Evolutionary conservation across 2,329 filamentous ascomycete species (phyloP).

Genomic region (Celoporthe dispersa): DNA sequence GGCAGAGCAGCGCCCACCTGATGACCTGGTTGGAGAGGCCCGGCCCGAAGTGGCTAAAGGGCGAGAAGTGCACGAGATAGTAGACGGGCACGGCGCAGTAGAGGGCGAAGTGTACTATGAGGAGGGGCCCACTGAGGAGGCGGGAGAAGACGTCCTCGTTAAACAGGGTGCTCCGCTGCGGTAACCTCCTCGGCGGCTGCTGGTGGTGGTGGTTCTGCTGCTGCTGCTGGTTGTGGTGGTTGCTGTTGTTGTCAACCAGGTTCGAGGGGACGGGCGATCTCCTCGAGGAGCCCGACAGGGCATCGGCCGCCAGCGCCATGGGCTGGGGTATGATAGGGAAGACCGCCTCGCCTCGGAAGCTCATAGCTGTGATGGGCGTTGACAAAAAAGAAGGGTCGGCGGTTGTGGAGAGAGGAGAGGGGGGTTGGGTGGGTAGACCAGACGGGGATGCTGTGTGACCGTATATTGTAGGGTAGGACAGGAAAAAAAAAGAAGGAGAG

Average conservation of each 20-base stretch:
- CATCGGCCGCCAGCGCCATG: conserved; percentile 27
- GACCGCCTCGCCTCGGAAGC: conserved; percentile 11
- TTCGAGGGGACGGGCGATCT: conserved; percentile 10
- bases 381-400: background rate
- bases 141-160: conserved; percentile 27
- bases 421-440: background rate
- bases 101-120: conserved; percentile 24
- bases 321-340: conserved; percentile 28
- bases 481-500: too few species aligned
- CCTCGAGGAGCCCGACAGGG: conserved; percentile 17
- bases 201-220: background rate
- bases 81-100: conserved; percentile 24
- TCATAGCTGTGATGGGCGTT: conserved; percentile 13
- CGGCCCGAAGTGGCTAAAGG: conserved; percentile 19
- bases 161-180: conserved; percentile 16
- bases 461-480: background rate
- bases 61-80: conserved; percentile 27
- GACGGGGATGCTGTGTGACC: background rate
- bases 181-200: background rate
- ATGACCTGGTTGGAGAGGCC: conserved; percentile 15
- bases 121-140: conserved; percentile 18
- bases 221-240: background rate
- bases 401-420: background rate
- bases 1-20: conserved; percentile 19
- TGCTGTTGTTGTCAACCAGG: conserved; percentile 1